phyloP scores from a whole-genome alignment of 306 rosid species.

The Comarum palustre region DNA sequence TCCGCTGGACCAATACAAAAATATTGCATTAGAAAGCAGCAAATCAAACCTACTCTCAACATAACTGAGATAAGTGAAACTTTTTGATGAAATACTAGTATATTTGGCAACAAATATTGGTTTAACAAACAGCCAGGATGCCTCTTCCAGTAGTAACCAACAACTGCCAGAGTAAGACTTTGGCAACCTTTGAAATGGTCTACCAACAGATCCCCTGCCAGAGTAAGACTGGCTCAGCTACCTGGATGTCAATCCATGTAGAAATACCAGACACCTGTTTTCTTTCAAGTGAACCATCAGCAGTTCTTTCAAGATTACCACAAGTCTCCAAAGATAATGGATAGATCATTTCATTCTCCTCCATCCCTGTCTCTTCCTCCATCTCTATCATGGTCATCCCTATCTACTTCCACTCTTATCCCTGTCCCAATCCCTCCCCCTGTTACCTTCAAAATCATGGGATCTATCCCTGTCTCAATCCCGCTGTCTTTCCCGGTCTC shows the following conservation, averaged over 20 bases:
- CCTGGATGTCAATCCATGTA: constrained; percentile 12
- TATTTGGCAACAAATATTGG: constrained; percentile 3
- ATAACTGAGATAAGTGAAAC: constrained; percentile 5
- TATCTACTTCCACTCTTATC: constrained; percentile 88
- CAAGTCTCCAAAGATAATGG: constrained; percentile 9
- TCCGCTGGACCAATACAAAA: not conserved
- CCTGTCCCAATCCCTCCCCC: constrained; percentile 45
- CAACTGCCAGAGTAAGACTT: constrained; percentile 12
- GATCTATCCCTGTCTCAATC: constrained; percentile 44
- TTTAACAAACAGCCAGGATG: constrained; percentile 22
- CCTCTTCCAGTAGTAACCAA: constrained; percentile 11
- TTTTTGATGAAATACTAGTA: not conserved
- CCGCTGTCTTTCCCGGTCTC: constrained; percentile 63
- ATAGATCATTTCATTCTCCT: constrained; percentile 53
- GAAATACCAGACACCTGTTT: constrained; percentile 19
- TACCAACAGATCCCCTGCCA: constrained; percentile 23
- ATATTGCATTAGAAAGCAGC: constrained; percentile 3
- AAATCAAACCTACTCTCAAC: not conserved
- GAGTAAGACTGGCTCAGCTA: constrained; percentile 13
- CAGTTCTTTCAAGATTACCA: constrained; percentile 3
- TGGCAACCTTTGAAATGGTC: constrained; percentile 10
- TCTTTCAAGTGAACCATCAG: constrained; percentile 2
- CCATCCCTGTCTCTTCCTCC: constrained; percentile 63
- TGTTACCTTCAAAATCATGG: constrained; percentile 52
- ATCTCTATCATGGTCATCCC: constrained; percentile 80